Percentiles rank a stretch among this genome's conserved stretches.
Evolutionary conservation across 768 basidiomycete species (phyloP).

Genomic region (Leccinum olivaceopallidum): DNA sequence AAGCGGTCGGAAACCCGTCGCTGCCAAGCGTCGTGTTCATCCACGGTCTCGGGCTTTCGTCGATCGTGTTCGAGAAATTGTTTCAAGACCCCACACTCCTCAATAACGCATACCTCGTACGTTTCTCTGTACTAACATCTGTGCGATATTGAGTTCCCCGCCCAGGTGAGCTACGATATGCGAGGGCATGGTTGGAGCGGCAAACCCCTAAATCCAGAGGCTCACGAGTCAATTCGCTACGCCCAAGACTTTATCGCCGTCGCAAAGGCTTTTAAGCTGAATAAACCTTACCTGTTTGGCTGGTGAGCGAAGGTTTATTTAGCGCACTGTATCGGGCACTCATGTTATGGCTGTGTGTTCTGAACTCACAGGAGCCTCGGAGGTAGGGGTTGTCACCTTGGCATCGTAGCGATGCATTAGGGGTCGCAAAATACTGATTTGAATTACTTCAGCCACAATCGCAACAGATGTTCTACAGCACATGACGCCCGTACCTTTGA

Average conservation of each 20-base stretch:
- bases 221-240: constrained; percentile 9
- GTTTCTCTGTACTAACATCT: background rate
- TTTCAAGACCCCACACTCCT: constrained; percentile 8
- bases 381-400: background rate
- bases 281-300: background rate
- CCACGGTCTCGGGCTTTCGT: background rate
- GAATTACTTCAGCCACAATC: background rate
- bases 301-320: constrained; percentile 1
- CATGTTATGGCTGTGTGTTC: background rate
- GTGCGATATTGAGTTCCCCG: background rate
- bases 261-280: background rate
- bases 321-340: background rate
- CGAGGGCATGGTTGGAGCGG: constrained; percentile 7
- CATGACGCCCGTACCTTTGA: background rate
- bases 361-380: constrained; percentile 10
- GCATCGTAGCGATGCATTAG: background rate
- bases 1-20: constrained; percentile 3
- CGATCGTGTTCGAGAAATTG: background rate
- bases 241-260: constrained; percentile 11
- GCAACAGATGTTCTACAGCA: constrained; percentile 6
- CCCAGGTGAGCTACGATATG: constrained; percentile 10
- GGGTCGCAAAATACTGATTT: background rate
- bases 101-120: background rate
- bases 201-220: background rate
- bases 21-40: background rate